These are phyloP conservation scores for Physaria fendleri DNA, from an alignment of 345 rosid species.

Conservation along the genomic window DNA sequence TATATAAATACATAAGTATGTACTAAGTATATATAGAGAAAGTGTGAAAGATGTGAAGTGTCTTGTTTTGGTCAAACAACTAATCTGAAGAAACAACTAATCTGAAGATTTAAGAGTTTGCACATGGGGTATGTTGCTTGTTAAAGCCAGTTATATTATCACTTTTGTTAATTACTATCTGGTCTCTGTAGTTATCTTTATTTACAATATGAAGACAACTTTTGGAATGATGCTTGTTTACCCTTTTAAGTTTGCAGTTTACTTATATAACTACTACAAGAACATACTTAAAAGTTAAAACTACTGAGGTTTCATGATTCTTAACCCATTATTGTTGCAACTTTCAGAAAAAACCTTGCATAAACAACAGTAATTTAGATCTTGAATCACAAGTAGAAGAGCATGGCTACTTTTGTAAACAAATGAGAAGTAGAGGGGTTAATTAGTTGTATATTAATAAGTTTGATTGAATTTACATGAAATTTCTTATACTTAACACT, in stretches of 20 bases:
- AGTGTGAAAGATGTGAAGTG: conserved; percentile 7
- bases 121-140: conserved; percentile 26
- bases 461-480: background rate
- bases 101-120: conserved; percentile 1
- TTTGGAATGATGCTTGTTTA: background rate
- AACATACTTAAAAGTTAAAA: background rate
- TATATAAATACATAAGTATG: background rate
- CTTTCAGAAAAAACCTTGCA: background rate
- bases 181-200: background rate
- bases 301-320: background rate
- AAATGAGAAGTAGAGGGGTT: conserved; percentile 7
- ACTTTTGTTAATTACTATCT: conserved; percentile 5
- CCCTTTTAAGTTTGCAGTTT: background rate
- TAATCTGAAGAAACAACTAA: conserved; percentile 9
- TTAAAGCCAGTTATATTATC: background rate
- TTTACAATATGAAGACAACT: background rate
- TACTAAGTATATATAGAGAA: background rate
- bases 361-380: background rate
- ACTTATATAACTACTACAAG: background rate
- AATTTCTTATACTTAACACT: background rate
- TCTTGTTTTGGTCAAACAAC: conserved; percentile 19
- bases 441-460: background rate
- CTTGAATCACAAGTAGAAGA: background rate
- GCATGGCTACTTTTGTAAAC: background rate
- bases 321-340: background rate